A percentile compares a stretch with the other conserved stretches of the same genome.
These are phyloP conservation scores for Solanum appendiculatum DNA, from an alignment of 257 asterid genomes.

Conservation along the genomic window DNA sequence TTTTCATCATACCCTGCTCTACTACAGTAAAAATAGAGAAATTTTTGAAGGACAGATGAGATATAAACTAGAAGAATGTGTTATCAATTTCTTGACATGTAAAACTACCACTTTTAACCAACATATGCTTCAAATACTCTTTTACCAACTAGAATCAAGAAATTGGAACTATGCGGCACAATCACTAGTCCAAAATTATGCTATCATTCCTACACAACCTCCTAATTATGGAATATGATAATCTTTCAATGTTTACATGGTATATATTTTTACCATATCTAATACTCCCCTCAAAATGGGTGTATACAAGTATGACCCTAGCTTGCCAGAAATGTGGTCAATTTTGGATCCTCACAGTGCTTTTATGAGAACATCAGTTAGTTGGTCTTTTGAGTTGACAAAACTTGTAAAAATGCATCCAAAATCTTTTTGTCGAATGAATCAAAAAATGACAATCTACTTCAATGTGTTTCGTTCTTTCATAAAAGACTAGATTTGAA, in stretches of 20 bases:
- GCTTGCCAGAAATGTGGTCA: background rate
- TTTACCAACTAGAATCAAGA: background rate
- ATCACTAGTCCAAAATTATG: background rate
- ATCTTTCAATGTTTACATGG: background rate
- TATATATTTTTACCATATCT: background rate
- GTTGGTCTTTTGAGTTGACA: background rate
- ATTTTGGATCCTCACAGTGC: background rate
- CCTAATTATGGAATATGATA: background rate
- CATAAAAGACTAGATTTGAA: background rate
- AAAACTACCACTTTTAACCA: background rate
- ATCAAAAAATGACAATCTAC: background rate
- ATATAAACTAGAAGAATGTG: background rate
- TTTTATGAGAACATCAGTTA: background rate
- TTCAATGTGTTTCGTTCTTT: background rate
- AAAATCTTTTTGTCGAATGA: background rate
- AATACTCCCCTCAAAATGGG: background rate
- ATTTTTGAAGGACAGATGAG: background rate
- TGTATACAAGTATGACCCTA: background rate
- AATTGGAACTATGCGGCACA: background rate
- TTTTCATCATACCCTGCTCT: background rate
- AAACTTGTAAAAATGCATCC: background rate
- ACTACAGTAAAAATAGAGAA: background rate
- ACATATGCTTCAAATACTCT: background rate
- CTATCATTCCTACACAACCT: background rate
- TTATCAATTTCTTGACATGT: background rate